phyloP scores from a whole-genome alignment of 2,329 filamentous ascomycete genomes.

The Fusarium sp. region DNA sequence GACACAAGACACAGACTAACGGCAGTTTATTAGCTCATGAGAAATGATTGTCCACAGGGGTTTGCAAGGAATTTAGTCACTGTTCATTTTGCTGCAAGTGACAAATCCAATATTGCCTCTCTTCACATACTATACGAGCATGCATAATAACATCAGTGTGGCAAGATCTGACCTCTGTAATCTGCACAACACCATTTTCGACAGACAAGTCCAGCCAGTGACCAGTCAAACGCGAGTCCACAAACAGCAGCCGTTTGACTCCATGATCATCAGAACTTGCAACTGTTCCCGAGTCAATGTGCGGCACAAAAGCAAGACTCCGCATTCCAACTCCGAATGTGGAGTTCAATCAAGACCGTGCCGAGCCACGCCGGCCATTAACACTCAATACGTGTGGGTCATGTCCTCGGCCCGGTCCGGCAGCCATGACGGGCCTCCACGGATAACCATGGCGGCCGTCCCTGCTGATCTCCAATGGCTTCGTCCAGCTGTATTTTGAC shows the following conservation, averaged over 20 bases:
- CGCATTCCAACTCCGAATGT: slow-evolving; percentile 9
- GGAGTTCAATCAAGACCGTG: slow-evolving; percentile 29
- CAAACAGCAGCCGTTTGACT: background rate
- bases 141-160: slow-evolving; percentile 21
- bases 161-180: slow-evolving; percentile 5
- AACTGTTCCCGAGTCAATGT: background rate
- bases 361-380: slow-evolving; percentile 28
- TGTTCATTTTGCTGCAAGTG: slow-evolving; percentile 12
- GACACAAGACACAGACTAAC: background rate
- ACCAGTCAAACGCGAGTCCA: background rate
- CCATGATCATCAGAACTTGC: background rate
- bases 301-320: background rate
- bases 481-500: slow-evolving; percentile 12
- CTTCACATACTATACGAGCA: background rate
- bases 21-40: background rate
- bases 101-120: slow-evolving; percentile 3
- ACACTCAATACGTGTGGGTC: slow-evolving; percentile 33
- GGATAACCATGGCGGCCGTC: slow-evolving; percentile 26
- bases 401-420: slow-evolving; percentile 45
- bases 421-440: slow-evolving; percentile 32
- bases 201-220: background rate
- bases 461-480: slow-evolving; percentile 30
- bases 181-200: background rate
- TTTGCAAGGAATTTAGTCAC: slow-evolving; percentile 1
- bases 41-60: slow-evolving; percentile 2